Base-by-base conservation (phyloP, 495 filamentous ascomycete genomes). In the Talaromyces stipitatus region DNA sequence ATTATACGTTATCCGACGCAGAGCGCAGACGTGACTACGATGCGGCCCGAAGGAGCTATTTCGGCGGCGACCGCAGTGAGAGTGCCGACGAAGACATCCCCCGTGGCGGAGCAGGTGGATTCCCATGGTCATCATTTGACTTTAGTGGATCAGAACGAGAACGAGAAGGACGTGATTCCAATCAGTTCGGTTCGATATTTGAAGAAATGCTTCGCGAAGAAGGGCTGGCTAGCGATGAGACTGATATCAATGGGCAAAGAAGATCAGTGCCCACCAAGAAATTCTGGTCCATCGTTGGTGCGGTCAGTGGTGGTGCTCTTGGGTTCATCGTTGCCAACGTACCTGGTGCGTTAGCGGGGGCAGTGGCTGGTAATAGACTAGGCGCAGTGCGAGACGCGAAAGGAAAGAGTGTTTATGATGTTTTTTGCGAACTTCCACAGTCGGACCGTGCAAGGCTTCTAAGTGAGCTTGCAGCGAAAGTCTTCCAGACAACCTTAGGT, bases 131-230 rank as follows among this genome's bases (percentile, higher is more conserved):
- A 2, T 68, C 69, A 14, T 89, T 88, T 61, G 83, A 82, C 1
- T 86, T 84, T 54, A 72, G 77, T 7, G 68, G 70, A 4, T 64
- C 67, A 27, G 57, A 59, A 14, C 54, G 56, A 46, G 59, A 75
- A 50, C 73, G 72, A 8, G 75, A 82, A 52, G 78, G 80, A 43
- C 77, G 80, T n/a, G 65, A 79, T 71, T 83, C 63, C 46, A 83
- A 85, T 58, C 94, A 97, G 71, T 98, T 97, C 66, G 90, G 86
- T 18, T 81, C 83, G 59, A 87, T 91, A 2, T 98, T 98, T 65
- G 95, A 98, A 77, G 94, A 98, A 78, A 98, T 98, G 94, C 72
- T 97, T 70, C 82, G 88, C 30, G 94, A 98, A 62, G 88, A 97
- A 66, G 94, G 92, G 0, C 79, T 97, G 70, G 86, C 87, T 0